A percentile compares a stretch with the other conserved stretches of the same genome.
Conservation (phyloP, 768 basidiomycete genomes). For the Trametes punicea region DNA sequence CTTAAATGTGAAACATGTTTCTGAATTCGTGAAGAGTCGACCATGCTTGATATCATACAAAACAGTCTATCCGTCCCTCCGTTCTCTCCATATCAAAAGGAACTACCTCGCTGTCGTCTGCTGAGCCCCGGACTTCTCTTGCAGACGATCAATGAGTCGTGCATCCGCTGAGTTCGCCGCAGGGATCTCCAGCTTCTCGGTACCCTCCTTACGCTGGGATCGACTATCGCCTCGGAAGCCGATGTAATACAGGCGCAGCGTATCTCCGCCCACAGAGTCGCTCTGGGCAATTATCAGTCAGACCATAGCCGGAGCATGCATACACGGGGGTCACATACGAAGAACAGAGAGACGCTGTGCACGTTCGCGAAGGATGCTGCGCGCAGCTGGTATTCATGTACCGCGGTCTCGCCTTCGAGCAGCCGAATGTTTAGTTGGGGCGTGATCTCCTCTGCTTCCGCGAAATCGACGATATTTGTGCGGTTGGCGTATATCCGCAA, state of each 20-base stretch:
- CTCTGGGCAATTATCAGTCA: slow-evolving; percentile 39
- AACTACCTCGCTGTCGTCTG: slow-evolving; percentile 58
- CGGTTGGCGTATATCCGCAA: slow-evolving; percentile 74
- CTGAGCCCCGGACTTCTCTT: slow-evolving; percentile 53
- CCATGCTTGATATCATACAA: no score
- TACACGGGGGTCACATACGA: slow-evolving; percentile 49
- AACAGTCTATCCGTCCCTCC: neutral
- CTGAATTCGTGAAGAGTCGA: no score
- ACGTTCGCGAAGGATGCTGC: slow-evolving; percentile 75
- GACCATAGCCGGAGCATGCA: neutral
- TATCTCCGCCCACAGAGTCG: slow-evolving; percentile 62
- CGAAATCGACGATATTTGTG: slow-evolving; percentile 72
- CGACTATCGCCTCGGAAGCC: slow-evolving; percentile 79
- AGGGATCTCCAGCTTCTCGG: slow-evolving; percentile 65
- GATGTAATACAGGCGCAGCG: slow-evolving; percentile 68
- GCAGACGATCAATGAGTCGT: slow-evolving; percentile 53
- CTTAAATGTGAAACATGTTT: no score
- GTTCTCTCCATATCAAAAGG: neutral
- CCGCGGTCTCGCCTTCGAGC: slow-evolving; percentile 63
- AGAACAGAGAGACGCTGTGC: slow-evolving; percentile 71
- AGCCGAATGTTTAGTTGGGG: slow-evolving; percentile 72
- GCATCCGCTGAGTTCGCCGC: slow-evolving; percentile 82
- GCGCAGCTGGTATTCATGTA: slow-evolving; percentile 75
- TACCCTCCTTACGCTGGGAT: slow-evolving; percentile 52
- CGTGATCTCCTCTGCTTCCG: slow-evolving; percentile 62